phyloP scores from a whole-genome alignment of 2,329 filamentous ascomycete genomes.

The Talaromyces verruculosus region DNA sequence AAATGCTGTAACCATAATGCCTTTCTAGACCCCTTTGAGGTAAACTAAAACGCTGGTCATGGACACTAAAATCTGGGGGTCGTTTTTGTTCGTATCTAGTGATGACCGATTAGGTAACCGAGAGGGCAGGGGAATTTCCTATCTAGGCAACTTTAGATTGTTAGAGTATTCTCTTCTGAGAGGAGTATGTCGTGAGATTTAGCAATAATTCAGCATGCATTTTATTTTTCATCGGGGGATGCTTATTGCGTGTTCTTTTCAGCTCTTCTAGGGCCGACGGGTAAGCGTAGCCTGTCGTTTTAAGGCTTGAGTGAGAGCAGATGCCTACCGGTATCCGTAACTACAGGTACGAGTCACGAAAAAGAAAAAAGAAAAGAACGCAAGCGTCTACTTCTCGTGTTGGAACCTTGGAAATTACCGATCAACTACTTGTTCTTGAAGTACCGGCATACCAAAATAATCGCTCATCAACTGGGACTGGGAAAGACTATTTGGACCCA shows the following conservation, averaged over 20 bases:
- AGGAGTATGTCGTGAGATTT: not conserved
- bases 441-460: not conserved
- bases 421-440: not conserved
- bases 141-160: not conserved
- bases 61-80: not conserved
- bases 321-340: not conserved
- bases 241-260: not conserved
- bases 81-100: not conserved
- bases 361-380: not conserved
- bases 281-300: not conserved
- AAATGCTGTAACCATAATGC: not conserved
- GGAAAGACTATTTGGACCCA: not conserved
- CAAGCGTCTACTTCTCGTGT: not conserved
- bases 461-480: not conserved
- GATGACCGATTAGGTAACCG: not conserved
- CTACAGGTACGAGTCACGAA: not conserved
- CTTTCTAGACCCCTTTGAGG: not conserved
- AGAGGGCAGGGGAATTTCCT: not conserved
- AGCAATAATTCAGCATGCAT: not conserved
- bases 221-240: not conserved
- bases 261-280: not conserved
- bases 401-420: too few species aligned
- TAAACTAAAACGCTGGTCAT: not conserved
- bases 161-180: not conserved
- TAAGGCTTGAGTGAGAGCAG: not conserved